Base-by-base conservation (phyloP, 345 rosid species). In the Rhodamnia rubescens region DNA sequence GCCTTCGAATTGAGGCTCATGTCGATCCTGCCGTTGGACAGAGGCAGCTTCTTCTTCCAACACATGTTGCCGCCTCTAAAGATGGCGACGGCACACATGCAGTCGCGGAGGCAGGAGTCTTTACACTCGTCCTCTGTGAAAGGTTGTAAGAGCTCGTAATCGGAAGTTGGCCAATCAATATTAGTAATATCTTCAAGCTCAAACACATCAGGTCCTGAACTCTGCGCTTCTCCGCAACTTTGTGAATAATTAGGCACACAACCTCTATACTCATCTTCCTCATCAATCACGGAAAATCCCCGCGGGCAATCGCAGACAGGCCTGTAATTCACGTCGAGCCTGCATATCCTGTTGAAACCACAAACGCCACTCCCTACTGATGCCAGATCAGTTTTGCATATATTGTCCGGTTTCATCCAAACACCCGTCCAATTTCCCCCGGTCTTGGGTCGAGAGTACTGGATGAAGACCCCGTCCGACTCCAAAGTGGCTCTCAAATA, bases 41-140 rank as follows among this genome's bases (percentile, higher is more conserved):
- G 88, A 10, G 92, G 92, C 21, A 87, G 53, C 83, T 87, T 89
- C 90, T 90, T 90, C 92, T 90, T 89, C 89, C 89, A 87, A 81
- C 92, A 90, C 47, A 13, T 20, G 21, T 58, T 47, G 12, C 74
- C 84, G 3, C 11, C 29, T 56, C 85, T 40, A 42, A 87, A 87
- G 53, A 89, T 86, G 16, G 86, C 91, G 27, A 87, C 91, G 40
- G 83, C 88, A 85, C 92, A 91, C 50, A 85, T 42, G 59, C 91
- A 91, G 82, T 91, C 92, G 1, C 47, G 82, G 86, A 89, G 84
- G 88, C 92, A 91, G n/a, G 89, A 85, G 44, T 20, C 80, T 36
- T 32, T 84, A 81, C 92, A 91, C 27, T 84, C 55, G 3, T 4
- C 86, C 87, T 87, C 87, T 6, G 55, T 84, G 47, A 82, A 88